phyloP scores from a whole-genome alignment of 306 rosid genomes.

The Begonia peltatifolia region DNA sequence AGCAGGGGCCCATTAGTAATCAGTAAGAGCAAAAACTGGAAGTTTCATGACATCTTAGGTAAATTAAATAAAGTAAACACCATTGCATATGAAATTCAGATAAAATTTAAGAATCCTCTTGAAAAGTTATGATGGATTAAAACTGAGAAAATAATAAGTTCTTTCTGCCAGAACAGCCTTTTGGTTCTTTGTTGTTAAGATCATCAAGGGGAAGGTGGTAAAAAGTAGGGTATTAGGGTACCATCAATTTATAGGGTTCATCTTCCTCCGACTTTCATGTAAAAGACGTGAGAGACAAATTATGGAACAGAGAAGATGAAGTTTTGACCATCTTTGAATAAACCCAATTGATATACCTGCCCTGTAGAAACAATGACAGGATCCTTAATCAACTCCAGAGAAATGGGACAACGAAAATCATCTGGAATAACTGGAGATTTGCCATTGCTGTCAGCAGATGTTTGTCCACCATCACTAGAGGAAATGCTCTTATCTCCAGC shows the following conservation, averaged over 20 bases:
- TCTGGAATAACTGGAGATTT: slow-evolving; percentile 52
- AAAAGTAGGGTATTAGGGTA: not conserved
- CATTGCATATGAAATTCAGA: not conserved
- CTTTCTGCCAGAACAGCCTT: not conserved
- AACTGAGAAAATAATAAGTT: not conserved
- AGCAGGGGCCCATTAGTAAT: not conserved
- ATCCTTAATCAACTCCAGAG: slow-evolving; percentile 89
- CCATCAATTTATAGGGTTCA: too few species aligned
- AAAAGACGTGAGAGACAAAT: too few species aligned
- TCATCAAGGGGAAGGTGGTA: not conserved
- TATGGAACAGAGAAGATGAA: not conserved
- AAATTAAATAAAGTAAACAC: not conserved
- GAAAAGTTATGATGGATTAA: not conserved
- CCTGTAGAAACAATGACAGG: slow-evolving; percentile 99
- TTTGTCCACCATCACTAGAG: slow-evolving; percentile 34
- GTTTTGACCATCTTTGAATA: not conserved
- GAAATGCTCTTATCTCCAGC: slow-evolving; percentile 26
- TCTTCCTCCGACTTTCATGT: too few species aligned
- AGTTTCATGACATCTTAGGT: slow-evolving; percentile 10
- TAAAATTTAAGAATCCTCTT: not conserved
- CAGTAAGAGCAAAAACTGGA: slow-evolving; percentile 2
- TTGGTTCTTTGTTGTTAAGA: not conserved
- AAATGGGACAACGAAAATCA: slow-evolving; percentile 95
- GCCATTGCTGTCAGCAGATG: slow-evolving; percentile 32
- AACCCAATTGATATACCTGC: slow-evolving; percentile 45